Evolutionary conservation across 106 monocot species (phyloP).

Genomic region (Dioscorea alata): DNA sequence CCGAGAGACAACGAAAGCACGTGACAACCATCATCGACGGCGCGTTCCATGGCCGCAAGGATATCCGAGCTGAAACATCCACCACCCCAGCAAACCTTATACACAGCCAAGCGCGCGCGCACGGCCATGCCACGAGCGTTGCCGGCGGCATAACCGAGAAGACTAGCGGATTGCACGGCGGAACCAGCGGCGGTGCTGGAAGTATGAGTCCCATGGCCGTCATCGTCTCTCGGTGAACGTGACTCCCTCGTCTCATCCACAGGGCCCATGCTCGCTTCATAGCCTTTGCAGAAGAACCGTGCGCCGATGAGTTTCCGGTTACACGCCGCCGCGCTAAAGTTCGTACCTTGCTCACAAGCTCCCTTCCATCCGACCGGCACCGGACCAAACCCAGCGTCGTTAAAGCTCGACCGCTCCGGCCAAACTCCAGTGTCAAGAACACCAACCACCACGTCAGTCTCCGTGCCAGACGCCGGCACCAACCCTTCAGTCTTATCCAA

Average conservation of each 20-base stretch:
- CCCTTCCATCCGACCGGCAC: conserved; percentile 82
- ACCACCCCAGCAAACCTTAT: conserved; percentile 97
- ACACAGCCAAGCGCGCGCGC: conserved; percentile 62
- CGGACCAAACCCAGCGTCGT: conserved; percentile 77
- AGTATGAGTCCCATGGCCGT: conserved; percentile 96
- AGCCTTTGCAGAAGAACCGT: conserved; percentile 72
- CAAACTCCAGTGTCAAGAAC: conserved; percentile 96
- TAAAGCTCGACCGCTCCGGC: conserved; percentile 75
- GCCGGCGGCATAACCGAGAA: conserved; percentile 76
- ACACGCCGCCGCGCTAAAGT: conserved; percentile 63
- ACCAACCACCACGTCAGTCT: conserved; percentile 70
- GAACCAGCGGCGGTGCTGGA: conserved; percentile 77
- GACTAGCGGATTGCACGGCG: conserved; percentile 49
- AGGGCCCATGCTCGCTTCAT: conserved; percentile 82
- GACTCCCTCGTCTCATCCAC: conserved; percentile 71
- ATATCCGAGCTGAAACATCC: conserved; percentile 98
- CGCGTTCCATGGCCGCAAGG: conserved; percentile 73
- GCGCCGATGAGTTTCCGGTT: conserved; percentile 92
- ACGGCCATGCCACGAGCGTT: conserved; percentile 86
- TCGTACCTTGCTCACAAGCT: conserved; percentile 49
- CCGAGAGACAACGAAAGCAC: conserved; percentile 93
- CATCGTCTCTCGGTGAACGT: conserved; percentile 71
- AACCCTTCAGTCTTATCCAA: conserved; percentile 23
- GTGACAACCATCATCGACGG: conserved; percentile 75
- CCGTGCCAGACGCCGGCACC: conserved; percentile 34